Conservation (phyloP, 129 eudicot genomes). For the Apium graveolens region DNA sequence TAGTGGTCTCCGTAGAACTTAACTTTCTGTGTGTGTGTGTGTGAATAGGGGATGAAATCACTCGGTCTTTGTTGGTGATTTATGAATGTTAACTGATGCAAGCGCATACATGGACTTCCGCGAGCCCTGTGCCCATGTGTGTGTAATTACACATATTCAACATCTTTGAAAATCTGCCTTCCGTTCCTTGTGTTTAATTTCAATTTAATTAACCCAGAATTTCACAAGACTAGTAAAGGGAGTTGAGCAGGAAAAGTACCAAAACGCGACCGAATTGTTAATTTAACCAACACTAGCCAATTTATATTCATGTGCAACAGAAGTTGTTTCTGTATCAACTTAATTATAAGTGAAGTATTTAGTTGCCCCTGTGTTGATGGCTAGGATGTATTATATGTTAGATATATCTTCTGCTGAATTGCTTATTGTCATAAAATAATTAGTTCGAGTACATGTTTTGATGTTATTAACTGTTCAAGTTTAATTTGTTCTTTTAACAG, state of each 20-base stretch:
- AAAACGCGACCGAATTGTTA: neutral
- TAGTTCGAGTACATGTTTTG: neutral
- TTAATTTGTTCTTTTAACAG: slow-evolving; percentile 27
- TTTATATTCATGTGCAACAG: neutral
- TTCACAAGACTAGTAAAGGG: neutral
- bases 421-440: neutral
- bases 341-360: neutral
- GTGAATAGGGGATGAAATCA: too few species aligned
- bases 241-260: neutral
- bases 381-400: neutral
- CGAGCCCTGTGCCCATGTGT: neutral
- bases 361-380: neutral
- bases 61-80: neutral
- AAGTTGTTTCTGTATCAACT: neutral
- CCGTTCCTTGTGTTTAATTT: too few species aligned
- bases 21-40: too few species aligned
- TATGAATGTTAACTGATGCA: neutral
- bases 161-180: neutral
- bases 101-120: neutral
- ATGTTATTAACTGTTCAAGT: neutral
- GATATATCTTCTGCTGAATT: neutral
- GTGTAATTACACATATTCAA: neutral
- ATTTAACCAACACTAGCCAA: neutral
- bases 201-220: neutral
- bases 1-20: too few species aligned